phyloP scores from a whole-genome alignment of 2,329 filamentous ascomycete genomes.

The Metarhizium album region DNA sequence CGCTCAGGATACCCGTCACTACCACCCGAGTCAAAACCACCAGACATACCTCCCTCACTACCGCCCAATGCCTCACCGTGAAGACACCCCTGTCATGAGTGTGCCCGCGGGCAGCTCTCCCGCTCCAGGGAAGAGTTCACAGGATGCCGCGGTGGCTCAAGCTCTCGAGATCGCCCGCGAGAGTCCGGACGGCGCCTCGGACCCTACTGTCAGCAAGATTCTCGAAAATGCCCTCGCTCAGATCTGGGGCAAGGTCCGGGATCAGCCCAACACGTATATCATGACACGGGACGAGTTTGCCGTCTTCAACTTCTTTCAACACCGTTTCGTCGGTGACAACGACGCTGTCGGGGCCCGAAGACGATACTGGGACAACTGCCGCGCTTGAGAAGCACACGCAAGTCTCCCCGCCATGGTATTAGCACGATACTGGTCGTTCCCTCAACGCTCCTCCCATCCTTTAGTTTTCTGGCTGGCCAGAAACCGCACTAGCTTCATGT shows the following conservation, averaged over 20 bases:
- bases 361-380: slow-evolving; percentile 41
- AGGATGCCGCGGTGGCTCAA: slow-evolving; percentile 42
- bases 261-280: slow-evolving; percentile 57
- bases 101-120: slow-evolving; percentile 4
- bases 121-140: slow-evolving; percentile 11
- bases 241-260: slow-evolving; percentile 58
- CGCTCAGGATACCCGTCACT: slow-evolving; percentile 8
- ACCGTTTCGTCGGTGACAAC: slow-evolving; percentile 47
- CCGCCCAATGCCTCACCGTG: slow-evolving; percentile 14
- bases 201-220: slow-evolving; percentile 50
- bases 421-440: background rate
- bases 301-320: slow-evolving; percentile 76
- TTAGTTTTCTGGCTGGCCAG: background rate
- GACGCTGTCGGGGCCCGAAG: slow-evolving; percentile 36
- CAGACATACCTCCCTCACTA: background rate
- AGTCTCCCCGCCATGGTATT: background rate
- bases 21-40: slow-evolving; percentile 2
- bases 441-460: background rate
- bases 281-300: slow-evolving; percentile 70
- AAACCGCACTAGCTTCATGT: background rate
- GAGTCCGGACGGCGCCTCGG: slow-evolving; percentile 52
- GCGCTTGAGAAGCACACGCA: slow-evolving; percentile 15
- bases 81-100: slow-evolving; percentile 9
- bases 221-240: slow-evolving; percentile 53
- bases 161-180: slow-evolving; percentile 70